phyloP scores from a whole-genome alignment of 441 rosid species.

The Eruca vesicaria region DNA sequence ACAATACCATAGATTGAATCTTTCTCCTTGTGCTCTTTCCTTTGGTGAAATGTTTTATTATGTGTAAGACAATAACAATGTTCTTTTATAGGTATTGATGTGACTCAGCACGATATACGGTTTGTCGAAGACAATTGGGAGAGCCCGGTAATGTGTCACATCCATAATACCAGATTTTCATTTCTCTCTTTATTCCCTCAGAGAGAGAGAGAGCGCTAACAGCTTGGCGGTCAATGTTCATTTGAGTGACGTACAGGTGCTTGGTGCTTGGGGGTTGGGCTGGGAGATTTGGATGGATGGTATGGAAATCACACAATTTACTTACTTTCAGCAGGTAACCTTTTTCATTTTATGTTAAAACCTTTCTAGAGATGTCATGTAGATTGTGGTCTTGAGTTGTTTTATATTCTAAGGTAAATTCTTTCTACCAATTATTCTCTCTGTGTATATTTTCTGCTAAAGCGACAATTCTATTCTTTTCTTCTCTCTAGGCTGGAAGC shows the following conservation, averaged over 20 bases:
- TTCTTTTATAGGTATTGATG: conserved; percentile 88
- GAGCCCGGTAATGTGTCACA: conserved; percentile 72
- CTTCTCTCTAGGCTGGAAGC: conserved; percentile 79
- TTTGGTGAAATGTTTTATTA: too few relatives aligned
- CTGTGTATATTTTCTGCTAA: neutral
- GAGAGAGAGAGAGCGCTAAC: neutral
- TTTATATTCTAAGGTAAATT: too few relatives aligned
- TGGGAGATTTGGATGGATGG: conserved; percentile 99
- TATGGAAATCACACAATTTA: conserved; percentile 99
- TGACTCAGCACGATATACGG: conserved; percentile 80
- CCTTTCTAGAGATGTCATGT: neutral
- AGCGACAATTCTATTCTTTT: conserved; percentile 16
- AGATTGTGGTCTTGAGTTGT: neutral
- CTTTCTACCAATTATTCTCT: neutral
- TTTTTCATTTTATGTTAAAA: conserved; percentile 8
- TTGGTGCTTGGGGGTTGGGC: conserved; percentile 99
- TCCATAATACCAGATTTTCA: conserved; percentile 3
- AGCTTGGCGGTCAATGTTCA: neutral
- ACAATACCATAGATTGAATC: neutral
- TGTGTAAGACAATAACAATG: too few relatives aligned
- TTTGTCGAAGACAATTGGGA: conserved; percentile 99
- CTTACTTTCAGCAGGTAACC: conserved; percentile 96
- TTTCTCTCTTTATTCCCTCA: conserved; percentile 2
- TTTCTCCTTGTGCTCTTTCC: neutral
- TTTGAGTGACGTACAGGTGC: conserved; percentile 59